Evolutionary conservation across 208 protist genomes (phyloP), one percentile per base, ranked within the genome.

Genomic region (Lotmaria passim): DNA sequence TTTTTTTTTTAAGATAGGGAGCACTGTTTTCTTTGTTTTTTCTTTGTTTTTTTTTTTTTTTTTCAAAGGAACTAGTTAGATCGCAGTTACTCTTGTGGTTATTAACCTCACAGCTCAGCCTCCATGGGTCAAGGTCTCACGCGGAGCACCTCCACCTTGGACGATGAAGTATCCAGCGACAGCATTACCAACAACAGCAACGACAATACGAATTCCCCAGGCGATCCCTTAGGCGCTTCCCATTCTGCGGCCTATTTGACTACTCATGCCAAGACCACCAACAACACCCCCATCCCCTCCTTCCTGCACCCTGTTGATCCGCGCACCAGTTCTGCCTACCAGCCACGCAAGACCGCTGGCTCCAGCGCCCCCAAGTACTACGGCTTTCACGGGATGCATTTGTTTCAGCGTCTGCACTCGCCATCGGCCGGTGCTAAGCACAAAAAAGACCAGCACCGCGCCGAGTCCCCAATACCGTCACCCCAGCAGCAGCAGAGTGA

Each of bases 41-140:
- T 55, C 52, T 21, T 33, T 71, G 6, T 51, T 43, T 5, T 58
- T 5, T 52, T 43, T 41, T 44, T 41, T 21, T 46, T 67, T 67
- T 47, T 39, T 36, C 41, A 24, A 28, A 0, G 43, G 15, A 52
- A 10, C 31, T 7, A n/a, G 43, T 1, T 36, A 50, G 23, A 7
- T 46, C n/a, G n/a, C n/a, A n/a, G n/a, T n/a, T n/a, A n/a, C n/a
- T n/a, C n/a, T n/a, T n/a, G n/a, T n/a, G n/a, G n/a, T n/a, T n/a
- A n/a, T n/a, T n/a, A n/a, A n/a, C n/a, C n/a, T n/a, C n/a, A n/a
- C n/a, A n/a, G n/a, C n/a, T n/a, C n/a, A n/a, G n/a, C n/a, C n/a
- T n/a, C n/a, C n/a, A n/a, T n/a, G n/a, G n/a, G n/a, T n/a, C n/a
- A n/a, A n/a, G n/a, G n/a, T n/a, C n/a, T n/a, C n/a, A n/a, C n/a